These are phyloP conservation scores for Volvox africanus DNA, from an alignment of 139 green algal species.

Conservation along the genomic window DNA sequence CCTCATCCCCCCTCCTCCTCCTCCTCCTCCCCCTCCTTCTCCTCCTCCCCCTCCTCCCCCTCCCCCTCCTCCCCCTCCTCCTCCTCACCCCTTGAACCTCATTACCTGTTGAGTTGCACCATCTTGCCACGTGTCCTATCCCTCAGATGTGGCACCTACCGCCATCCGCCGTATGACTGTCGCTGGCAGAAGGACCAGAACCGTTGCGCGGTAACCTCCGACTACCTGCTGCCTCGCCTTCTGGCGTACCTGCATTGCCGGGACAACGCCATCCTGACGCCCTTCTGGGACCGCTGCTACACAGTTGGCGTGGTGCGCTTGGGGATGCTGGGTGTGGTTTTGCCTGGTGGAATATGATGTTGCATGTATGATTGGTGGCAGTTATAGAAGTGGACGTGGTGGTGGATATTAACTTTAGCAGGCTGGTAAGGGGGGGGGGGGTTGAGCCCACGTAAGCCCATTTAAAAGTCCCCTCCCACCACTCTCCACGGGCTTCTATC, in stretches of 20 bases:
- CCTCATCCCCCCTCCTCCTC: too few species aligned
- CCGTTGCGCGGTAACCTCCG: constrained; percentile 16
- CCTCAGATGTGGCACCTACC: constrained; percentile 32
- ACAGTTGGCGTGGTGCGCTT: not conserved
- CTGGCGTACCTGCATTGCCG: constrained; percentile 47
- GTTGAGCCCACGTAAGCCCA: too few species aligned
- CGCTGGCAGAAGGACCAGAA: constrained; percentile 13
- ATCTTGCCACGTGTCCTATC: not conserved
- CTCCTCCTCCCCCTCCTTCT: not conserved
- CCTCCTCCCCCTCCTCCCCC: not conserved
- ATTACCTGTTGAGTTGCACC: not conserved
- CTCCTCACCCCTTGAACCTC: too few species aligned
- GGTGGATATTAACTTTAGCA: too few species aligned
- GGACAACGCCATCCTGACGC: constrained; percentile 25
- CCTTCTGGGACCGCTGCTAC: constrained; percentile 50
- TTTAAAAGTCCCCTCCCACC: too few species aligned
- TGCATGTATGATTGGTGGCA: too few species aligned
- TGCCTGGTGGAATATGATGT: too few species aligned
- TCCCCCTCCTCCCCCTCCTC: too few species aligned
- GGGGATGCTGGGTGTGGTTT: not conserved
- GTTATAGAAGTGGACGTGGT: too few species aligned
- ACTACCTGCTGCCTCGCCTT: constrained; percentile 42
- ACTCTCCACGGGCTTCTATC: too few species aligned
- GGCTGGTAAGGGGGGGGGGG: too few species aligned
- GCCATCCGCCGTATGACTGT: constrained; percentile 25